phyloP scores from a whole-genome alignment of 352 stramenopile genomes.

The Phytophthora citricola region DNA sequence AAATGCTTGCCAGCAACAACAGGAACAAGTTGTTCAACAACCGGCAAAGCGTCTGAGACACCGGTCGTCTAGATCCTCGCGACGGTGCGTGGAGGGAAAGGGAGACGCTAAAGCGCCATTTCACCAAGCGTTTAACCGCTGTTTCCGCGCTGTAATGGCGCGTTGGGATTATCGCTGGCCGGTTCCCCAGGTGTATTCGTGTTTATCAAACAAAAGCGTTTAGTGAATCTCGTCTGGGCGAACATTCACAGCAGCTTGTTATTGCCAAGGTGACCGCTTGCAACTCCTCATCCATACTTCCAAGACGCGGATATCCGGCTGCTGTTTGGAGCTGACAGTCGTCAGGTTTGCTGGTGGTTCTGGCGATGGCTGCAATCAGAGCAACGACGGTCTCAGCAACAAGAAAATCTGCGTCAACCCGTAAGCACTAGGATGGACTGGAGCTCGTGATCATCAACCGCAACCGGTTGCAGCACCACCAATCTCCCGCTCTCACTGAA shows the following conservation, averaged over 20 bases:
- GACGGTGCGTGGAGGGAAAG: conserved; percentile 32
- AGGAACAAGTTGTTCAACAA: conserved; percentile 1
- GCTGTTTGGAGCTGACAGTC: conserved; percentile 1
- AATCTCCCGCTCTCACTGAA: conserved; percentile 17
- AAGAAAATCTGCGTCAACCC: conserved; percentile 3
- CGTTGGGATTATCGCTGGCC: conserved; percentile 14
- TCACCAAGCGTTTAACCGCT: conserved; percentile 17
- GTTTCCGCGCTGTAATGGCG: conserved; percentile 19
- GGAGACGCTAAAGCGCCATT: conserved; percentile 17
- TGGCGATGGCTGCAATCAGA: conserved; percentile 5
- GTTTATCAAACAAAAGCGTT: conserved; percentile 35
- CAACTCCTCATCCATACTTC: conserved; percentile 14
- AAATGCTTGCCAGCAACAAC: conserved; percentile 1
- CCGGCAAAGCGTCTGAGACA: conserved; percentile 23
- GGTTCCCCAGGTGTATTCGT: conserved; percentile 19
- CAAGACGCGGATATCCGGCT: conserved; percentile 16
- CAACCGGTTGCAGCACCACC: conserved; percentile 12
- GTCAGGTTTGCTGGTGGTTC: conserved; percentile 2
- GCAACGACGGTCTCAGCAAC: conserved; percentile 5
- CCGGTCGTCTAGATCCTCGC: conserved; percentile 5
- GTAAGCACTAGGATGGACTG: no score
- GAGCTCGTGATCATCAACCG: background rate
- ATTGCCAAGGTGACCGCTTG: conserved; percentile 2
- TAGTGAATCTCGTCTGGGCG: conserved; percentile 22
- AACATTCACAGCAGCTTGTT: conserved; percentile 1